phyloP scores from a whole-genome alignment of 176 grass and related monocot species.

The Leersia perrieri region DNA sequence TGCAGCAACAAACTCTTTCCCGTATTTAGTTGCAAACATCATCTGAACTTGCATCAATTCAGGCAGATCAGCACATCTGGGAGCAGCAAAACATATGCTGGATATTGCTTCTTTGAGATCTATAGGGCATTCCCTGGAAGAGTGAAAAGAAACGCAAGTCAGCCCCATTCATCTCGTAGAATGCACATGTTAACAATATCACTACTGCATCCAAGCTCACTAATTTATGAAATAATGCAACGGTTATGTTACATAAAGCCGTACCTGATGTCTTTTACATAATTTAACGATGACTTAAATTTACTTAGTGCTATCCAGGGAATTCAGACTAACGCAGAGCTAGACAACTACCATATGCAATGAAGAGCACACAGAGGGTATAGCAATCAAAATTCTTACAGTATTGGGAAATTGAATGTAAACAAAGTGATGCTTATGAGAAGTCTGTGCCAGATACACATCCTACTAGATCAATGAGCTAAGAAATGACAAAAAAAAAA shows the following conservation, averaged over 20 bases:
- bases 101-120: constrained; percentile 99
- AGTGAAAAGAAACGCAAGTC: background rate
- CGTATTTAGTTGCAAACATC: constrained; percentile 93
- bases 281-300: no score
- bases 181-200: background rate
- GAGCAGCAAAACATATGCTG: constrained; percentile 95
- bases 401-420: background rate
- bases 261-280: background rate
- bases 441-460: background rate
- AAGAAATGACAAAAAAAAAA: constrained; percentile 19
- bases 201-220: background rate
- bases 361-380: background rate
- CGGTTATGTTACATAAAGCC: background rate
- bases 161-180: background rate
- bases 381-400: background rate
- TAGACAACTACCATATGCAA: background rate
- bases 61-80: constrained; percentile 84
- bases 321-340: background rate
- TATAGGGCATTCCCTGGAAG: constrained; percentile 88
- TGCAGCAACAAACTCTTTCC: constrained; percentile 85
- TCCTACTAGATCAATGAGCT: background rate
- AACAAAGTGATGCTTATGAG: background rate
- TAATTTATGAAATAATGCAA: background rate
- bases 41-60: constrained; percentile 90
- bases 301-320: background rate